Evolutionary conservation across 148 eudicot genomes (phyloP).

Genomic region (Vaccinium vitisidaea): DNA sequence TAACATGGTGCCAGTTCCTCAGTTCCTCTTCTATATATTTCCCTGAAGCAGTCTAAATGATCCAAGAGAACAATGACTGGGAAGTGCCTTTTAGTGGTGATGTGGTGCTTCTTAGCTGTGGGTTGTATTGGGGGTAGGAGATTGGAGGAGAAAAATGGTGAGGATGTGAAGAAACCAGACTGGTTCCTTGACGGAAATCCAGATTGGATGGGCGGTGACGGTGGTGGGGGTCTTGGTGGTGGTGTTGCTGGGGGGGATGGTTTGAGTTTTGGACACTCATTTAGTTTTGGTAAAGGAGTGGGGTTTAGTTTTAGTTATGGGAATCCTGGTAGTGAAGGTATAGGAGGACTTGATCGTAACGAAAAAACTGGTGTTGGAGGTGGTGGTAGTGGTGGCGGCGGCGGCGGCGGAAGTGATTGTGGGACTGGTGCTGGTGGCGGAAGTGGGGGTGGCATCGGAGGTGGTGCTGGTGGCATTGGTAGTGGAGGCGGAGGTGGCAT

Average conservation of each 20-base stretch:
- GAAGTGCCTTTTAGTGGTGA: conserved; percentile 17
- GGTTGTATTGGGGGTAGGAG: conserved; percentile 14
- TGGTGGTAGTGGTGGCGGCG: conserved; percentile 3
- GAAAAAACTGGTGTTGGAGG: neutral
- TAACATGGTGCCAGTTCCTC: neutral
- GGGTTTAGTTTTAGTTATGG: conserved; percentile 21
- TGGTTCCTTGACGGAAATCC: conserved; percentile 17
- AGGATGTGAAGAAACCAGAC: conserved; percentile 16
- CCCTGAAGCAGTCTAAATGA: neutral
- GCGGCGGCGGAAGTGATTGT: neutral
- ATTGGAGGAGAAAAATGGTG: conserved; percentile 13
- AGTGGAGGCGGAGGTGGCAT: too few species aligned
- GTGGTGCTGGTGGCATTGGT: neutral
- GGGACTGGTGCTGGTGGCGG: neutral
- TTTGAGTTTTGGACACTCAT: conserved; percentile 11
- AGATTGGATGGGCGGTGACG: neutral
- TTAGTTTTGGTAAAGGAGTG: conserved; percentile 11
- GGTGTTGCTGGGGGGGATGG: conserved; percentile 6
- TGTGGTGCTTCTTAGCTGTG: conserved; percentile 6
- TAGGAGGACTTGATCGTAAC: neutral
- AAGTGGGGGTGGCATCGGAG: neutral
- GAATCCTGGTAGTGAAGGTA: neutral
- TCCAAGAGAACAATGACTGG: neutral
- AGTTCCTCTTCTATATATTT: conserved; percentile 7
- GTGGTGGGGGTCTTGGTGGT: neutral